Percentiles rank a stretch among this genome's conserved stretches.
These are phyloP conservation scores for Pseudomicrostroma phylloplanum DNA, from an alignment of 1,284 basidiomycete genomes.

Conservation along the genomic window DNA sequence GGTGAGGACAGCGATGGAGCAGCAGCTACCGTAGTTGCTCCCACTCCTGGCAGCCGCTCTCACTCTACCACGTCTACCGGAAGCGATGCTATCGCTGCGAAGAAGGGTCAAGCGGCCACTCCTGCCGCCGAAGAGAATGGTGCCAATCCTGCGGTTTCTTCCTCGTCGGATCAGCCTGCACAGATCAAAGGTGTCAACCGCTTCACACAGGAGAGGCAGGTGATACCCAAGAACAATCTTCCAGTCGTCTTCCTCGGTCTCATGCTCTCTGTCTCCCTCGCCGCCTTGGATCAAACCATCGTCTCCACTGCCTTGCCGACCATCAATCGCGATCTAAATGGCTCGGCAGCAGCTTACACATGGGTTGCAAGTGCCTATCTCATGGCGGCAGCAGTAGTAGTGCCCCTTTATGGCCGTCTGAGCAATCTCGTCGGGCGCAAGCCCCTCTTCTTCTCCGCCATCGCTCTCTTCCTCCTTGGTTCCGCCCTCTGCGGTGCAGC, in stretches of 20 bases:
- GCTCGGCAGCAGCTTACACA: slow-evolving; percentile 32
- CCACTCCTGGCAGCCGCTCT: too few relatives aligned
- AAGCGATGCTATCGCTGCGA: too few relatives aligned
- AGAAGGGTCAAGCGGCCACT: too few relatives aligned
- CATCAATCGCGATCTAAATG: slow-evolving; percentile 29
- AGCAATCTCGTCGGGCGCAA: slow-evolving; percentile 57
- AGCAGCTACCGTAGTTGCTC: too few relatives aligned
- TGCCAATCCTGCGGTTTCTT: too few relatives aligned
- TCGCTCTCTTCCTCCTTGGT: slow-evolving; percentile 68
- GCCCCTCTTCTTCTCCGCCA: slow-evolving; percentile 64
- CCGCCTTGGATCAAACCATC: slow-evolving; percentile 50
- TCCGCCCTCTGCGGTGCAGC: slow-evolving; percentile 76
- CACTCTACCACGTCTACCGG: too few relatives aligned
- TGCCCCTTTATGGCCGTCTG: slow-evolving; percentile 46
- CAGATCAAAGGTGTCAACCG: too few relatives aligned
- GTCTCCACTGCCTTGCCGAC: slow-evolving; percentile 50
- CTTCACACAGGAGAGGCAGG: slow-evolving; percentile 16
- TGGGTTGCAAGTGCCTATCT: slow-evolving; percentile 54
- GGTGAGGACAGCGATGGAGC: too few relatives aligned
- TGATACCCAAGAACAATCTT: slow-evolving; percentile 39
- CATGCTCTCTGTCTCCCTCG: slow-evolving; percentile 27
- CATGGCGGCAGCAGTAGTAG: slow-evolving; percentile 50
- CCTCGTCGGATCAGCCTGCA: too few relatives aligned
- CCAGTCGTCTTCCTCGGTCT: slow-evolving; percentile 33
- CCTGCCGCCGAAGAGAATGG: too few relatives aligned